Conservation (phyloP, 2,329 filamentous ascomycete genomes). For the Calonectria multiphialidica region DNA sequence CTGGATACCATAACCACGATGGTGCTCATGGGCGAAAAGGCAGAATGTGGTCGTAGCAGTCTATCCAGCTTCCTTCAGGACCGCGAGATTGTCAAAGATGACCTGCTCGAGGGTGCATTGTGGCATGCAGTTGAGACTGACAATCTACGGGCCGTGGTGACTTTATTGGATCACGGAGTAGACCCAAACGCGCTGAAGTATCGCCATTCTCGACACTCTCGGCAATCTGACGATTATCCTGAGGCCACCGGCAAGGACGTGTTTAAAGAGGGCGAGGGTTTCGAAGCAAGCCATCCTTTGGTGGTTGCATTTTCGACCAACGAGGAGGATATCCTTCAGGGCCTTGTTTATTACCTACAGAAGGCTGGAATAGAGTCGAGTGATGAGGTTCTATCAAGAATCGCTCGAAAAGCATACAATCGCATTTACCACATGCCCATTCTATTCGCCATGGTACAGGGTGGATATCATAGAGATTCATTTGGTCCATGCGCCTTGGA, state of each 20-base stretch:
- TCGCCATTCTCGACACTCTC: neutral
- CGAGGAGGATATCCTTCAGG: neutral
- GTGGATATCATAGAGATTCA: neutral
- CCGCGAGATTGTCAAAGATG: neutral
- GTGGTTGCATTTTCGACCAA: neutral
- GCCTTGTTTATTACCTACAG: neutral
- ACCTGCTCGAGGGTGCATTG: neutral
- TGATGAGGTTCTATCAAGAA: neutral
- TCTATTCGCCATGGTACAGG: neutral
- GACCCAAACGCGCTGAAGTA: neutral
- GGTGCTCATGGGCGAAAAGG: neutral
- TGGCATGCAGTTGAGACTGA: neutral
- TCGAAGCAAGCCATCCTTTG: slow-evolving; percentile 1
- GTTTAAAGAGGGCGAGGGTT: neutral
- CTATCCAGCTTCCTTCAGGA: neutral
- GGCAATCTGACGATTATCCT: neutral
- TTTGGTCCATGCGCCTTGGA: neutral
- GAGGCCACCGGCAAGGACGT: neutral
- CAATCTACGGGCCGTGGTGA: neutral
- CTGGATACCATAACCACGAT: neutral
- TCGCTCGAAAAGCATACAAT: neutral
- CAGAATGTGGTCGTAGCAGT: neutral
- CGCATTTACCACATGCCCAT: neutral
- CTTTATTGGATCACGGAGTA: neutral
- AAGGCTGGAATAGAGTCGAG: neutral